These are phyloP conservation scores for Dacryopinax primogenitus DNA, from an alignment of 768 basidiomycete species.

Conservation along the genomic window DNA sequence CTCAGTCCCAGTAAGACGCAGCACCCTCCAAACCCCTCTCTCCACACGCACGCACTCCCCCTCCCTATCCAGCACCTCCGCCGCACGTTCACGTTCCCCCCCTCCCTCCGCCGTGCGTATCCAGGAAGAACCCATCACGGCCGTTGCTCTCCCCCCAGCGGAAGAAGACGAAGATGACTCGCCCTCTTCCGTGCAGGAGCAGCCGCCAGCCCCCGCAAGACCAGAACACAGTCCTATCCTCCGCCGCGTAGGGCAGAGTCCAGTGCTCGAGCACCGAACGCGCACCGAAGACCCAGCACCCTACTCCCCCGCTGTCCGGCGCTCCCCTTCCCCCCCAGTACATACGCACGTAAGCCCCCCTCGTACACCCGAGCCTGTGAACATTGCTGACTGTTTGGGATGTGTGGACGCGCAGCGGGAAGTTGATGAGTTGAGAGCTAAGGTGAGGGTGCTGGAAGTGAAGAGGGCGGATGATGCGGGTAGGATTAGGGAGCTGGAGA, in stretches of 20 bases:
- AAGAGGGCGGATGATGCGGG: slow-evolving; percentile 79
- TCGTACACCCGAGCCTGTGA: too few relatives aligned
- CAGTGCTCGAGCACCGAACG: not conserved
- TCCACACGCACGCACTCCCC: not conserved
- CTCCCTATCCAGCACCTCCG: slow-evolving; percentile 6
- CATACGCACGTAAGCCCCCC: too few relatives aligned
- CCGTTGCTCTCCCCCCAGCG: not conserved
- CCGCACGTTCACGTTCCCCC: not conserved
- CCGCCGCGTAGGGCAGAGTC: not conserved
- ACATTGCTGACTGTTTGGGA: not conserved
- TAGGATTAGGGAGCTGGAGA: slow-evolving; percentile 70
- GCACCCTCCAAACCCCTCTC: slow-evolving; percentile 48
- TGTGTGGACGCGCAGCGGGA: slow-evolving; percentile 25
- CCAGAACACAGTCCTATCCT: not conserved
- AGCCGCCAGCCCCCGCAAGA: not conserved
- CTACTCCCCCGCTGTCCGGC: not conserved
- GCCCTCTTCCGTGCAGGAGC: not conserved
- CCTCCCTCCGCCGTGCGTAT: slow-evolving; percentile 29
- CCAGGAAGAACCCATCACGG: slow-evolving; percentile 33
- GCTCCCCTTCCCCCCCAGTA: not conserved
- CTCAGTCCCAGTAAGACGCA: slow-evolving; percentile 27
- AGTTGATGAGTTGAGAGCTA: slow-evolving; percentile 67
- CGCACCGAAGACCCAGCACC: not conserved
- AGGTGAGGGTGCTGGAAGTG: slow-evolving; percentile 71
- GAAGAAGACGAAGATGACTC: not conserved